A percentile compares a stretch with the other conserved stretches of the same genome.
These are phyloP conservation scores for Neurospora sp. DNA, from an alignment of 495 filamentous ascomycete species.

Conservation along the genomic window DNA sequence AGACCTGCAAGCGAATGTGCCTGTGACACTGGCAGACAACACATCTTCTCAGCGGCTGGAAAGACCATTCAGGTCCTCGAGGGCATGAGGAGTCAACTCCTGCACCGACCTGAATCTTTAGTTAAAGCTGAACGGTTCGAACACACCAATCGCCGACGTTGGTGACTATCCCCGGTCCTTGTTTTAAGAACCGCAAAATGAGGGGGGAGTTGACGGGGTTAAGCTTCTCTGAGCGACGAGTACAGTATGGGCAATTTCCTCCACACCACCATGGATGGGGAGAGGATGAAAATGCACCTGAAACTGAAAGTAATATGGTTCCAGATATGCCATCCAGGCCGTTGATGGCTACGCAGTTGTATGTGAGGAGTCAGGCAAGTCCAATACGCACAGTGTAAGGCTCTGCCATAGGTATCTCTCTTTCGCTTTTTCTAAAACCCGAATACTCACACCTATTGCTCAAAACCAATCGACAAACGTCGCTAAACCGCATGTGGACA, in stretches of 20 bases:
- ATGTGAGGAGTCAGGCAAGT: not conserved
- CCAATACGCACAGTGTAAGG: not conserved
- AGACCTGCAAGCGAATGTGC: not conserved
- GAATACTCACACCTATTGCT: not conserved
- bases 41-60: not conserved
- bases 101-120: not conserved
- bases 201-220: not conserved
- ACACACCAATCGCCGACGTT: not conserved
- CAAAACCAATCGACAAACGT: not conserved
- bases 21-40: not conserved
- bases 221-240: not conserved
- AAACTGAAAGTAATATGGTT: conserved; percentile 3
- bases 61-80: not conserved
- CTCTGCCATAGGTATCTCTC: not conserved
- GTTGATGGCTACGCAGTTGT: not conserved
- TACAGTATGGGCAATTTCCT: not conserved
- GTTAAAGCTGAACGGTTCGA: not conserved
- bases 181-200: not conserved
- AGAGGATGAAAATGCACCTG: conserved; percentile 5
- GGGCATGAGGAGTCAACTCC: not conserved
- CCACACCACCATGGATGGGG: not conserved
- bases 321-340: not conserved
- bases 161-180: not conserved
- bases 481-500: not conserved
- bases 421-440: not conserved